phyloP scores from a whole-genome alignment of 768 basidiomycete species.

The Leccinum imitatum region DNA sequence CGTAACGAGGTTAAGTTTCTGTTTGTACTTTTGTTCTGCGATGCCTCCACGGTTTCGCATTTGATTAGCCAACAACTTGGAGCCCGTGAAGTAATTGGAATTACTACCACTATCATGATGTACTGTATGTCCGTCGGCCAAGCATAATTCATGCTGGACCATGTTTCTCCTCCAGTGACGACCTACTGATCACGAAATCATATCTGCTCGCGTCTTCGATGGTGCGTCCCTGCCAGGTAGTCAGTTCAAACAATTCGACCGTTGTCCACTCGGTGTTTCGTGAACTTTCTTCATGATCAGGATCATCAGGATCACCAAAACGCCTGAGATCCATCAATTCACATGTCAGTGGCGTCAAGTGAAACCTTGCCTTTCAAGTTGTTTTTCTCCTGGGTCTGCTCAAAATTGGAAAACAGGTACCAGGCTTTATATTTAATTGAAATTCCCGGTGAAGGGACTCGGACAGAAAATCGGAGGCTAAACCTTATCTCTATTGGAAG shows the following conservation, averaged over 20 bases:
- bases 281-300: not conserved
- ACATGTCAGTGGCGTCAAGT: not conserved
- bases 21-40: constrained; percentile 13
- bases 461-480: not conserved
- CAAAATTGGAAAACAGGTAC: not conserved
- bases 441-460: not conserved
- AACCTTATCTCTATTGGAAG: not conserved
- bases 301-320: not conserved
- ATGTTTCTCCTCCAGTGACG: not conserved
- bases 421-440: not conserved
- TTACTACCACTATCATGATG: not conserved
- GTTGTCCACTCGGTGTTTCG: not conserved
- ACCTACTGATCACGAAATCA: not conserved
- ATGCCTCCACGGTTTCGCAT: constrained; percentile 12
- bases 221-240: not conserved
- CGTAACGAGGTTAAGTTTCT: constrained; percentile 4
- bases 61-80: not conserved
- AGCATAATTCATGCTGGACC: not conserved
- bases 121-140: not conserved
- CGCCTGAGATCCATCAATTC: not conserved
- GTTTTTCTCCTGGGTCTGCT: not conserved
- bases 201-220: not conserved
- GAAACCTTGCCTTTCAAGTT: not conserved
- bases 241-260: not conserved
- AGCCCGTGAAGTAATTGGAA: not conserved